Conservation (phyloP, 2,329 filamentous ascomycete genomes). For the Penicillium verrucosum region DNA sequence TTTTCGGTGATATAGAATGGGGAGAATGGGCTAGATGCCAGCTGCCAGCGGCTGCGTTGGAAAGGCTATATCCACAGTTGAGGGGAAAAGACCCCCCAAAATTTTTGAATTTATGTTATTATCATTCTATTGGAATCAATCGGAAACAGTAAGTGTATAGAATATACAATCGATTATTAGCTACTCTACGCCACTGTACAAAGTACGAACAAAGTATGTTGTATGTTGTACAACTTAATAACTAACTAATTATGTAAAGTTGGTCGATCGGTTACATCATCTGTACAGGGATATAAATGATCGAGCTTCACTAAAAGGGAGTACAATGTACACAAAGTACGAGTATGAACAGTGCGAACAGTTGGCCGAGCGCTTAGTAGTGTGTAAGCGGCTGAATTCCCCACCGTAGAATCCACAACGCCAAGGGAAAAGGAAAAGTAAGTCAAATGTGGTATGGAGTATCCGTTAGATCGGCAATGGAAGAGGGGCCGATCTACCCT, state of each 20-base stretch:
- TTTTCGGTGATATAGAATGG: neutral
- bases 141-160: neutral
- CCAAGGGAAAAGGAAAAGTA: neutral
- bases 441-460: no score
- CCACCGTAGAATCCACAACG: neutral
- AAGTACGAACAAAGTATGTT: neutral
- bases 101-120: neutral
- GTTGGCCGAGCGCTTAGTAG: neutral
- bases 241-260: no score
- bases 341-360: neutral
- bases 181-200: neutral
- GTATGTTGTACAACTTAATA: neutral
- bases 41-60: neutral
- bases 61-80: neutral
- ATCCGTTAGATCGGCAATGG: neutral
- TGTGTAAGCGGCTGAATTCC: slow-evolving; percentile 6
- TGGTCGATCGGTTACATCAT: neutral
- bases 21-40: neutral
- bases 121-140: neutral
- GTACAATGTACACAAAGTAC: no score
- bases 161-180: neutral
- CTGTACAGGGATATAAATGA: neutral
- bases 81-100: no score
- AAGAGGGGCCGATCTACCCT: neutral
- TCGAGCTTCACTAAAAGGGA: neutral